Evolutionary conservation across 441 rosid species (phyloP).

Genomic region (Flueggea neowawraea): DNA sequence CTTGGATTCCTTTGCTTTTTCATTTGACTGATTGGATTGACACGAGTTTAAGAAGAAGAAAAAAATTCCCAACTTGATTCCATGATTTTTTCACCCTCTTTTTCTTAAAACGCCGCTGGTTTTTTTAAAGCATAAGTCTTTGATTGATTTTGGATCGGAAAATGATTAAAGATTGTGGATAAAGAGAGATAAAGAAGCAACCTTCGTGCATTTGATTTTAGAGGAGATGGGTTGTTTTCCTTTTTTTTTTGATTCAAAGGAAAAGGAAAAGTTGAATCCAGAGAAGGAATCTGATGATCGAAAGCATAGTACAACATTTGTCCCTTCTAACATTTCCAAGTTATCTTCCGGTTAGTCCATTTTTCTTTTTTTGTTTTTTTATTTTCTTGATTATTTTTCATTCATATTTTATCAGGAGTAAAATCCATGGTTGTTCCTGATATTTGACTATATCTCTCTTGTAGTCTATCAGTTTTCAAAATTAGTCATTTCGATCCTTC

Average conservation of each 20-base stretch:
- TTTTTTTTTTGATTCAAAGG: conserved; percentile 84
- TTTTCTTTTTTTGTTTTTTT: background rate
- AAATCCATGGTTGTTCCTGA: too few species aligned
- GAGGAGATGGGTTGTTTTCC: conserved; percentile 86
- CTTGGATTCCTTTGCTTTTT: background rate
- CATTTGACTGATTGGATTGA: conserved; percentile 5
- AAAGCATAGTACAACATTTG: conserved; percentile 42
- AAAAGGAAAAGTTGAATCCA: conserved; percentile 72
- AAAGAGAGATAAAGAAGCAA: too few species aligned
- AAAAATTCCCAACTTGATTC: background rate
- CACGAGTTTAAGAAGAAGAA: background rate
- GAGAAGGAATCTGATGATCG: too few species aligned
- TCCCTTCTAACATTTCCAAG: conserved; percentile 55
- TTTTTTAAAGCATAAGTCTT: background rate
- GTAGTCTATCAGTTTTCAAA: too few species aligned
- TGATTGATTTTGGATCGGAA: too few species aligned
- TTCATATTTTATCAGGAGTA: too few species aligned
- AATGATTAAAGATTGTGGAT: conserved; percentile 5
- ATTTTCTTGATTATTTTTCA: conserved; percentile 1
- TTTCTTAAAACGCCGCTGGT: background rate
- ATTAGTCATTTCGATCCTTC: too few species aligned
- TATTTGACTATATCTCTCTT: too few species aligned
- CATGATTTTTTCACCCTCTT: too few species aligned
- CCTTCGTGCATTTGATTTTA: background rate
- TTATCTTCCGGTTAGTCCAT: conserved; percentile 63